phyloP scores from a whole-genome alignment of 805 yeast genomes.

The Lachancea dasiensis region DNA sequence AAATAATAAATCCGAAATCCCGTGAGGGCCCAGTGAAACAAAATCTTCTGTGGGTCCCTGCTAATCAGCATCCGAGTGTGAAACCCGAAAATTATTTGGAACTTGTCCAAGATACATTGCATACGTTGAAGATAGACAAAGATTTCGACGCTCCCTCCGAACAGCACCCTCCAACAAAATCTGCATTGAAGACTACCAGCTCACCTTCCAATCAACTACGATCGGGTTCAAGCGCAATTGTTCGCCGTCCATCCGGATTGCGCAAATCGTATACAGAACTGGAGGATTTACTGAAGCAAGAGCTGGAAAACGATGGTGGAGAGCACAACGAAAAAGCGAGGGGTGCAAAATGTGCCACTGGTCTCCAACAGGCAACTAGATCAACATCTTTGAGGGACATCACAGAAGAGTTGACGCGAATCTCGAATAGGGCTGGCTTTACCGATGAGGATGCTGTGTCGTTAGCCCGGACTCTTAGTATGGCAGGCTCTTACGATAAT shows the following conservation, averaged over 20 bases:
- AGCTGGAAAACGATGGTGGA: not conserved
- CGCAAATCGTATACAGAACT: conserved; percentile 30
- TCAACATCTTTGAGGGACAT: conserved; percentile 62
- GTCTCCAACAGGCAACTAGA: not conserved
- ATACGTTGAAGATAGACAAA: conserved; percentile 25
- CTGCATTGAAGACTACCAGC: conserved; percentile 4
- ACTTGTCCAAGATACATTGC: conserved; percentile 47
- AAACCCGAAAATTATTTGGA: conserved; percentile 80
- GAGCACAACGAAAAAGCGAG: conserved; percentile 30
- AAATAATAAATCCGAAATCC: not conserved
- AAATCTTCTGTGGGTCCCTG: conserved; percentile 88
- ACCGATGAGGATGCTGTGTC: conserved; percentile 78
- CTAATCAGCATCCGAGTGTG: conserved; percentile 87
- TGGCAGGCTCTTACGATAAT: conserved; percentile 50
- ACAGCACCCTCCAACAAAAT: conserved; percentile 14
- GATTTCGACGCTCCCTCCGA: conserved; percentile 10
- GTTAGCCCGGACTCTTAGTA: conserved; percentile 71
- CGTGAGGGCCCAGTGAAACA: conserved; percentile 29
- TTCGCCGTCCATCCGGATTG: conserved; percentile 31
- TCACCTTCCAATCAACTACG: conserved; percentile 11
- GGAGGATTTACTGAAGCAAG: conserved; percentile 14
- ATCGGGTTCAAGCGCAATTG: conserved; percentile 19
- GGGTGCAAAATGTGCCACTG: too few relatives aligned
- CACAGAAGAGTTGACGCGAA: conserved; percentile 66
- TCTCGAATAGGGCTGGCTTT: conserved; percentile 73